These are phyloP conservation scores for Yamadazyma mexicana DNA, from an alignment of 1,139 yeast genomes.

Conservation along the genomic window DNA sequence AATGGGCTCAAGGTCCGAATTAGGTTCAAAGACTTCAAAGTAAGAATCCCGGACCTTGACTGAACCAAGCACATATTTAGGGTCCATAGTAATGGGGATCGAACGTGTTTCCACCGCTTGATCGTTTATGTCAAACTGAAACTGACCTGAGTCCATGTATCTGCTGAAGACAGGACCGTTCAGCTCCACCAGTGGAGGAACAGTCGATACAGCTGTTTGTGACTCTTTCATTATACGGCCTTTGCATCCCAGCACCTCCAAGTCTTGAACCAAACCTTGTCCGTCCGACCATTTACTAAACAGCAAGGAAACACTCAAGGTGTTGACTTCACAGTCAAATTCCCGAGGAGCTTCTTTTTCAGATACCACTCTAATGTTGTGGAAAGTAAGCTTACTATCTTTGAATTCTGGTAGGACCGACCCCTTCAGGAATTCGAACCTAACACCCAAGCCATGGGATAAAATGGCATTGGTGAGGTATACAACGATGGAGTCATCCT, in stretches of 20 bases:
- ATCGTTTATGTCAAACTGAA: slow-evolving; percentile 34
- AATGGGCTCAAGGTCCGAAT: slow-evolving; percentile 28
- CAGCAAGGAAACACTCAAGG: slow-evolving; percentile 58
- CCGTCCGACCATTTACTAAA: slow-evolving; percentile 72
- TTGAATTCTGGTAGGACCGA: slow-evolving; percentile 47
- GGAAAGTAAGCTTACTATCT: slow-evolving; percentile 62
- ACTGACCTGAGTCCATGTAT: slow-evolving; percentile 29
- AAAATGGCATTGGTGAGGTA: slow-evolving; percentile 36
- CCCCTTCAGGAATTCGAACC: slow-evolving; percentile 37
- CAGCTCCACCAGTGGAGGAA: neutral
- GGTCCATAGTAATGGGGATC: slow-evolving; percentile 24
- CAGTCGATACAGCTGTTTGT: neutral
- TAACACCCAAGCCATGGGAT: slow-evolving; percentile 41
- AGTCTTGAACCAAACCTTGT: slow-evolving; percentile 61
- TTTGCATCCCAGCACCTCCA: slow-evolving; percentile 61
- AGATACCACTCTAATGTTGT: slow-evolving; percentile 44
- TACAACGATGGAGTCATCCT: slow-evolving; percentile 32
- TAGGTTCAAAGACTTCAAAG: slow-evolving; percentile 39
- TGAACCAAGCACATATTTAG: slow-evolving; percentile 49
- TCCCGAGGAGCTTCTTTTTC: slow-evolving; percentile 15
- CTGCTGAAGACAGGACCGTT: slow-evolving; percentile 13
- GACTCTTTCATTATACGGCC: slow-evolving; percentile 43
- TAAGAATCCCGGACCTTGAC: slow-evolving; percentile 58
- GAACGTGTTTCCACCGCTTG: slow-evolving; percentile 18
- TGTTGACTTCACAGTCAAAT: slow-evolving; percentile 48